These are phyloP conservation scores for Steccherinum ochraceum DNA, from an alignment of 768 basidiomycete genomes.

Conservation along the genomic window DNA sequence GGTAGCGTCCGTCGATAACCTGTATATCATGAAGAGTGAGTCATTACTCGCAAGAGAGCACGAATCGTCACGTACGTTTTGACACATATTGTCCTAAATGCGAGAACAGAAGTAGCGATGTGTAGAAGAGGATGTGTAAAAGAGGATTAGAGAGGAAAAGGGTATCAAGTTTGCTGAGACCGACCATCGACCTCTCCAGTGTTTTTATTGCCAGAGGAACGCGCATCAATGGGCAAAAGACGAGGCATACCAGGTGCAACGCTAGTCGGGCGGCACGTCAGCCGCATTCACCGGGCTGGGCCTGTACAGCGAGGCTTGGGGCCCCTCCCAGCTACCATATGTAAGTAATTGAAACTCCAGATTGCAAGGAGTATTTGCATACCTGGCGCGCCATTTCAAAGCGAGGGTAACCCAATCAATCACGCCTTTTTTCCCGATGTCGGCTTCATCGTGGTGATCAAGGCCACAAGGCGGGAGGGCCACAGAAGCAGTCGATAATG, in stretches of 20 bases:
- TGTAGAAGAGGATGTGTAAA: conserved; percentile 11
- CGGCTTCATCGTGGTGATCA: not conserved
- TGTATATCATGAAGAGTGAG: conserved; percentile 20
- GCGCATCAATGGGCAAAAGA: conserved; percentile 20
- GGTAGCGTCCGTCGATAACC: conserved; percentile 74
- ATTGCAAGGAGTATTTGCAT: conserved; percentile 6
- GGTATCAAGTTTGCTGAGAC: conserved; percentile 10
- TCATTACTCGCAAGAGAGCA: conserved; percentile 5
- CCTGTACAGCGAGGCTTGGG: conserved; percentile 31
- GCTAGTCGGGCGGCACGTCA: conserved; percentile 29
- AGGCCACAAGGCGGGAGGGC: not conserved
- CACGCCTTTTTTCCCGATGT: not conserved
- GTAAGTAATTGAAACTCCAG: conserved; percentile 8
- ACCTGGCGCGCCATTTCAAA: conserved; percentile 11
- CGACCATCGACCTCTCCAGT: not conserved
- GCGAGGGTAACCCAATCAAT: not conserved
- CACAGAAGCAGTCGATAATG: not conserved
- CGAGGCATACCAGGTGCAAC: conserved; percentile 22
- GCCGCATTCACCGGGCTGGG: conserved; percentile 29
- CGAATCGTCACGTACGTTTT: conserved; percentile 48
- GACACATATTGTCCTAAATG: conserved; percentile 50
- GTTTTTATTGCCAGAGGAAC: conserved; percentile 16
- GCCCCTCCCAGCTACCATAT: conserved; percentile 19
- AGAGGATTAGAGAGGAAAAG: conserved; percentile 8
- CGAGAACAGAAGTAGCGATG: conserved; percentile 7